Evolutionary conservation across 2,329 filamentous ascomycete species (phyloP).

Genomic region (Epichloe bromicola): DNA sequence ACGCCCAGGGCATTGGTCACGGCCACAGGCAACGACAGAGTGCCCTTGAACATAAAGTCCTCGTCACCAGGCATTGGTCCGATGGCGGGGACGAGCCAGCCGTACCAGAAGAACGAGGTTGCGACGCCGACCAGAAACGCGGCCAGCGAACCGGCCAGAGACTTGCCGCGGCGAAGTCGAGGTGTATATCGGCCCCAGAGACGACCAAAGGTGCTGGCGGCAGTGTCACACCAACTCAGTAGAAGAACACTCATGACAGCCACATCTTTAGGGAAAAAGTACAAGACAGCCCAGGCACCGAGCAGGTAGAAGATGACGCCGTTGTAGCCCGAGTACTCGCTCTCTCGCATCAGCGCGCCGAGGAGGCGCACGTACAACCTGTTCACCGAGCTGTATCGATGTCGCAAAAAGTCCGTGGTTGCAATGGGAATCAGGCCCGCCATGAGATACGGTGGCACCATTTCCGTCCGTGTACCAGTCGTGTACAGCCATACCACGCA

Average conservation of each 20-base stretch:
- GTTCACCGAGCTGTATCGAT: constrained; percentile 72
- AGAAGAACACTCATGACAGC: constrained; percentile 80
- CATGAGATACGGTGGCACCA: constrained; percentile 78
- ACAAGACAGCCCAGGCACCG: constrained; percentile 75
- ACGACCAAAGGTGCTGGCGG: constrained; percentile 85
- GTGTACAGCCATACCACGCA: constrained; percentile 78
- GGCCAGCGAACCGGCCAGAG: constrained; percentile 74
- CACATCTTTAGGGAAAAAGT: constrained; percentile 85
- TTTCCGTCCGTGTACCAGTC: constrained; percentile 58
- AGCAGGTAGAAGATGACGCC: constrained; percentile 95
- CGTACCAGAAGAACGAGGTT: constrained; percentile 81
- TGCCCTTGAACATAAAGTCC: constrained; percentile 63
- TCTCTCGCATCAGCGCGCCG: constrained; percentile 92
- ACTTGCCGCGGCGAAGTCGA: constrained; percentile 75
- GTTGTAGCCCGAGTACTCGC: constrained; percentile 87
- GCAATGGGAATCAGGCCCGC: constrained; percentile 72
- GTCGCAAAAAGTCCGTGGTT: constrained; percentile 67
- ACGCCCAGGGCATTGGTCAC: constrained; percentile 49
- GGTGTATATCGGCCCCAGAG: constrained; percentile 84
- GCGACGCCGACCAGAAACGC: constrained; percentile 73
- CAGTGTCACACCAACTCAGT: constrained; percentile 95
- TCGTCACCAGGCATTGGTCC: constrained; percentile 59
- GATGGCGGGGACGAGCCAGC: constrained; percentile 59
- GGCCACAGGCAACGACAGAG: constrained; percentile 53
- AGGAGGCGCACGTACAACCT: constrained; percentile 71